Base-by-base conservation (phyloP, 2,329 filamentous ascomycete genomes). In the Aurifilum marmelostoma region DNA sequence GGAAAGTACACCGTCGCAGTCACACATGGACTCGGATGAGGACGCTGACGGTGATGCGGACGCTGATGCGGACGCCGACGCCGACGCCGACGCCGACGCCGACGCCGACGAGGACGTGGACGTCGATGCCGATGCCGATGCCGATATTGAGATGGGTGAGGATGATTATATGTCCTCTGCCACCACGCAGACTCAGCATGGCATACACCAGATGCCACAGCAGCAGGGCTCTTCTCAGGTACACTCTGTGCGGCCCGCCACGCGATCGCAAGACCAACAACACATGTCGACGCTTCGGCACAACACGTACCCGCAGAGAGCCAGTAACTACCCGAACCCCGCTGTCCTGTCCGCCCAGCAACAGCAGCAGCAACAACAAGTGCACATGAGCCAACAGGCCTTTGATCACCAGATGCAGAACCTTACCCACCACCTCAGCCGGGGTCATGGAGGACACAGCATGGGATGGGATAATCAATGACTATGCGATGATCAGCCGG, bases 381-480 rank as follows among this genome's bases (percentile, higher is more conserved):
- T 71, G 18, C 69, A 64, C 16, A 66, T 71, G 62, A 66, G 54
- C 24, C 69, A 69, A 58, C 67, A 69, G 16, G 34, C 61, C 14
- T 71, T 71, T 32, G 29, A 65, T 18, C 67, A 71, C 3, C 69
- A 71, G 18, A 60, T 67, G 32, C 65, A 67, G 43, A 62, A 29
- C 43, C 47, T 67, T 7, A 56, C 59, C 7, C 65, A 69, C 67
- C 61, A 69, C 24, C 39, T 67, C n/a, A 66, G 37, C 32, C 69
- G 69, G 18, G 67, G 67, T 11, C 69, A 71, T 12, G 47, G 61
- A 7, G 65, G 61, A 2, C 63, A 56, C 43, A 58, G 61, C 52
- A 63, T 71, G 67, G 52, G 67, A 2, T 71, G 69, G 69, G 67
- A 71, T 29, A 65, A 61, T 34, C 64, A 69, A 18, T 71, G 69